Conservation (phyloP, 768 basidiomycete species). For the Psilocybe tampanensis region DNA sequence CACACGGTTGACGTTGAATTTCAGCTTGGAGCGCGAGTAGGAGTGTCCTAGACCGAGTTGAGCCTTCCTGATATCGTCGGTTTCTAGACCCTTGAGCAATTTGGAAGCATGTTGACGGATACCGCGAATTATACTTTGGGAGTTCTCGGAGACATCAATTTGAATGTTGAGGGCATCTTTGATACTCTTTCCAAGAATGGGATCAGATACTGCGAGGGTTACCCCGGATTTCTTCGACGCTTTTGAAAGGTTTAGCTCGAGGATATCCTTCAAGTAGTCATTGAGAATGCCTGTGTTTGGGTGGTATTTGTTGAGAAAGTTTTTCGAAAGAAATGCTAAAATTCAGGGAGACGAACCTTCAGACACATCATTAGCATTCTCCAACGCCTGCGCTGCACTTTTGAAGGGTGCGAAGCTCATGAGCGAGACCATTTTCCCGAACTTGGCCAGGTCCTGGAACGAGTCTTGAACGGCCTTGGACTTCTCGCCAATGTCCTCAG, state of each 20-base stretch:
- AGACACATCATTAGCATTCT: constrained; percentile 95
- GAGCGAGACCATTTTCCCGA: constrained; percentile 89
- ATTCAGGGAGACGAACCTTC: constrained; percentile 64
- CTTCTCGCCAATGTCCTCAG: constrained; percentile 85
- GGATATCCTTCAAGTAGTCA: constrained; percentile 78
- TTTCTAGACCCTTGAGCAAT: constrained; percentile 85
- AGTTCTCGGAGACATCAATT: constrained; percentile 81
- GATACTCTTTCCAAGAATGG: constrained; percentile 74
- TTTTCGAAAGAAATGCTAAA: not conserved
- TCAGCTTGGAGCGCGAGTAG: constrained; percentile 96
- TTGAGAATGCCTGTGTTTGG: constrained; percentile 71
- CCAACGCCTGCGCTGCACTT: constrained; percentile 89
- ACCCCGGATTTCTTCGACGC: constrained; percentile 69
- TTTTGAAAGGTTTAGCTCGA: constrained; percentile 87
- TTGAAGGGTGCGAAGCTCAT: constrained; percentile 94
- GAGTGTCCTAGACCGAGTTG: constrained; percentile 98
- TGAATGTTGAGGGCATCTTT: constrained; percentile 69
- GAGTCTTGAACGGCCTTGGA: constrained; percentile 81
- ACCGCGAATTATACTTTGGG: constrained; percentile 87
- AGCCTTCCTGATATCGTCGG: constrained; percentile 87
- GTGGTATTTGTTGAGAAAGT: constrained; percentile 2
- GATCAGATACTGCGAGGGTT: constrained; percentile 79
- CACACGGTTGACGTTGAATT: constrained; percentile 94
- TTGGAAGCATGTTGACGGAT: constrained; percentile 90
- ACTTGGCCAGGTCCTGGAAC: constrained; percentile 84